Percentiles rank a stretch among this genome's conserved stretches.
phyloP scores from a whole-genome alignment of 2,329 filamentous ascomycete species.

The Xylaria multiplex region DNA sequence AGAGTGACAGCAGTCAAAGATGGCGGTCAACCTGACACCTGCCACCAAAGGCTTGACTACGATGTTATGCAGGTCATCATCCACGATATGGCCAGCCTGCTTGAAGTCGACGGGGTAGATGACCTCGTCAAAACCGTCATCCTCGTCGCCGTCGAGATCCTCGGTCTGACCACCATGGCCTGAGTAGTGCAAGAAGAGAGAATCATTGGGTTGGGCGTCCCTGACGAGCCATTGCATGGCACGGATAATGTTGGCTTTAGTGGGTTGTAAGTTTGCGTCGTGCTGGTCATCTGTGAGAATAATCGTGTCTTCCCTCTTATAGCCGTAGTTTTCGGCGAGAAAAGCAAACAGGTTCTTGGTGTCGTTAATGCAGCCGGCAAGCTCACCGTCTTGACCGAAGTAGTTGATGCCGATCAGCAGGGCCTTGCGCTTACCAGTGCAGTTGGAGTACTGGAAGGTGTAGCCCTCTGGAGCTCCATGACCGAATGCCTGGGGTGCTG shows the following conservation, averaged over 20 bases:
- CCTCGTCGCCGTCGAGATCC: slow-evolving; percentile 81
- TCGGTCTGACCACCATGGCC: slow-evolving; percentile 83
- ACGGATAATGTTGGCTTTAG: slow-evolving; percentile 78
- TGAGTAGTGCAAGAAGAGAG: slow-evolving; percentile 71
- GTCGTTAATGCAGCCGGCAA: slow-evolving; percentile 83
- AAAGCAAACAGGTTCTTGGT: slow-evolving; percentile 80
- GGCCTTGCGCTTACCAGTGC: slow-evolving; percentile 77
- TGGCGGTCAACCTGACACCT: slow-evolving; percentile 69
- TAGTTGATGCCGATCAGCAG: slow-evolving; percentile 85
- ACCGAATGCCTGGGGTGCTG: slow-evolving; percentile 67
- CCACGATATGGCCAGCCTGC: slow-evolving; percentile 81
- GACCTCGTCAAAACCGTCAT: slow-evolving; percentile 84
- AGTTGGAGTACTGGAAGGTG: slow-evolving; percentile 80
- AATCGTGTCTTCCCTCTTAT: slow-evolving; percentile 83
- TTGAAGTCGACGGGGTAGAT: slow-evolving; percentile 87
- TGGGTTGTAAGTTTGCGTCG: slow-evolving; percentile 75
- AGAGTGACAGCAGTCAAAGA: slow-evolving; percentile 74
- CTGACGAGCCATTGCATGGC: slow-evolving; percentile 81
- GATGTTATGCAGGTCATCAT: slow-evolving; percentile 83
- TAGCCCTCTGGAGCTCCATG: slow-evolving; percentile 75
- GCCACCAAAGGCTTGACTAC: slow-evolving; percentile 68
- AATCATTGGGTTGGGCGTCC: slow-evolving; percentile 77
- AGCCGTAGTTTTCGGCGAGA: slow-evolving; percentile 73
- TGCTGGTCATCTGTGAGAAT: slow-evolving; percentile 79
- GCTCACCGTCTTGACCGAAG: slow-evolving; percentile 75